Evolutionary conservation across 805 yeast species (phyloP), one percentile per base, ranked within the genome.

Genomic region (Komagataella pastoris): DNA sequence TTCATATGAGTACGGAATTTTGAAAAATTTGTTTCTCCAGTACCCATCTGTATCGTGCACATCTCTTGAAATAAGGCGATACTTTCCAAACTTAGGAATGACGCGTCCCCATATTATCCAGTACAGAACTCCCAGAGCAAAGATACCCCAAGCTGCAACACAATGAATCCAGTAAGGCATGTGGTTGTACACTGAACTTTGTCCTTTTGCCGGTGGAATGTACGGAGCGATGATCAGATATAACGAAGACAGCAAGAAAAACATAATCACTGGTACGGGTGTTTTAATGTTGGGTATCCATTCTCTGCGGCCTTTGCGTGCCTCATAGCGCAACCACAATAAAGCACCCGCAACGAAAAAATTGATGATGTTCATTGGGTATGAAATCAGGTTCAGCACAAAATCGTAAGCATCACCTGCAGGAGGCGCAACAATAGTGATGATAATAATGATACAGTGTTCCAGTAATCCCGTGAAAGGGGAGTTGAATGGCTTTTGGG

Each of bases 371-470:
- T 87, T 83, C 69, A 82, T 75, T 49, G 95, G 91, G 64, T 87
- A 87, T 2, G 91, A 81, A 58, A 85, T 83, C 70, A 88, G 73
- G 66, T 88, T 86, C 65, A 85, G 64, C 57, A 87, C 79, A 64
- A 88, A 84, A 65, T 85, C 83, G 70, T 85, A 87, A 49, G 95
- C 95, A 62, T 86, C 95, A 53, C 93, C 95, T 23, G 90, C 86
- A 17, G 93, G 91, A 46, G 88, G 87, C 3, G 91, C 93, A 48
- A 85, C 61, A 54, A 88, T 79, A 49, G 88, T 81, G 50, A 87
- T 72, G 46, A 83, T 66, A 69, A 89, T 85, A 17, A 86, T 82
- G 48, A 82, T 64, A 79, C 87, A 86, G 63, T 87, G 95, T 64
- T 84, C 84, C 58, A 81, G 71, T 50, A 87, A 69, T 50, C 91